Conservation (phyloP, 2,329 filamentous ascomycete species). For the Microthyrium microscopicum region DNA sequence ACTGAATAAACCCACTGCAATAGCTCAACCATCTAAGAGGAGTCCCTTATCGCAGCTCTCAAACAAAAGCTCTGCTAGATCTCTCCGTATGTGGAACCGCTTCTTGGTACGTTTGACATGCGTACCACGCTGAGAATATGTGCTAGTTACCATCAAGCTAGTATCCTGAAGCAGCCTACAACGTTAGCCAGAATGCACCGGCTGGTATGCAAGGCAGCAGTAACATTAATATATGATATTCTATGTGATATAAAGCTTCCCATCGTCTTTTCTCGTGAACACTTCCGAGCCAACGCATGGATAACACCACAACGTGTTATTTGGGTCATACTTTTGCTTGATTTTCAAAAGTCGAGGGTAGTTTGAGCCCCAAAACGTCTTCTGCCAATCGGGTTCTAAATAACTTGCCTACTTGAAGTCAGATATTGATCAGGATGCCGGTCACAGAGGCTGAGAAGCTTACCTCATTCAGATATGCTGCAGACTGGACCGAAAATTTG, state of each 20-base stretch:
- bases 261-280: slow-evolving; percentile 2
- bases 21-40: no score
- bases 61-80: no score
- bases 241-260: slow-evolving; percentile 3
- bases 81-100: no score
- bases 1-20: no score
- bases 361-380: slow-evolving; percentile 7
- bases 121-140: no score
- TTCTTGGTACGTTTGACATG: no score
- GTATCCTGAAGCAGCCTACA: no score
- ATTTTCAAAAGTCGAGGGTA: slow-evolving; percentile 6
- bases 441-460: neutral
- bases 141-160: no score
- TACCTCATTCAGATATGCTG: slow-evolving; percentile 7
- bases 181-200: no score
- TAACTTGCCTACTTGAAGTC: neutral
- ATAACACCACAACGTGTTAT: slow-evolving; percentile 6
- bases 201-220: no score
- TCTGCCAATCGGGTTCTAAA: slow-evolving; percentile 6
- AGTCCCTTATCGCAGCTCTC: no score
- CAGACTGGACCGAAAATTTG: no score
- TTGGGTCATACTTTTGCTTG: slow-evolving; percentile 8
- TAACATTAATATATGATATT: neutral
- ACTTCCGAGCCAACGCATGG: slow-evolving; percentile 6
- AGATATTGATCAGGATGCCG: neutral